Conservation (phyloP, 768 basidiomycete genomes). For the Ramaria sp. region DNA sequence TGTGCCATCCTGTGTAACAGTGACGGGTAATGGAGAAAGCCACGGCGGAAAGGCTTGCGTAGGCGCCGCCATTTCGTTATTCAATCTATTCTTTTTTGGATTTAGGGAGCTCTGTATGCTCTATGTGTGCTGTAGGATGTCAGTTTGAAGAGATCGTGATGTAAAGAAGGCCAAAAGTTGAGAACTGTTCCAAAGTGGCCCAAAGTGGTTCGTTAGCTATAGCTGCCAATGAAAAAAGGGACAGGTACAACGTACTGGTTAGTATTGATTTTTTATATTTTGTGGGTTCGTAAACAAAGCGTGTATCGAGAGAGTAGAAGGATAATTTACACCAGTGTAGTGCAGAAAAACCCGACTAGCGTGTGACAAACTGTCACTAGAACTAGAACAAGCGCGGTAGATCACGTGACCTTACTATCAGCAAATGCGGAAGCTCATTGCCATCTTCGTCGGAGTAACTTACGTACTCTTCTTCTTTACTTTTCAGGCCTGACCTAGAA, state of each 20-base stretch:
- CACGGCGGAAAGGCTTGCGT: conserved; percentile 66
- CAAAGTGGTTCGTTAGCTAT: neutral
- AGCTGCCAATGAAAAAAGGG: too few species aligned
- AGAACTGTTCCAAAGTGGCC: neutral
- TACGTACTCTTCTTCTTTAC: too few species aligned
- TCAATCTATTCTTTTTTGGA: neutral
- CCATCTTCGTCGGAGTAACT: too few species aligned
- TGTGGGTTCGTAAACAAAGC: too few species aligned
- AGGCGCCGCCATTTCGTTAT: conserved; percentile 19
- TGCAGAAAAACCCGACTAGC: neutral
- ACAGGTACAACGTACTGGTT: too few species aligned
- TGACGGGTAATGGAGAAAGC: conserved; percentile 51
- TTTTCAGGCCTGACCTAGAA: too few species aligned
- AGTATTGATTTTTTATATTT: too few species aligned
- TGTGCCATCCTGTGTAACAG: conserved; percentile 28
- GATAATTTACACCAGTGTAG: neutral
- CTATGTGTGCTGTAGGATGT: conserved; percentile 6
- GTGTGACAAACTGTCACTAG: neutral
- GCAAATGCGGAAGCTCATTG: too few species aligned
- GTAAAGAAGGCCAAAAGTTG: neutral
- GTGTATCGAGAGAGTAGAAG: neutral
- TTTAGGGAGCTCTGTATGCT: conserved; percentile 6
- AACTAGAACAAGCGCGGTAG: too few species aligned
- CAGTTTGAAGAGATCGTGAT: conserved; percentile 6
- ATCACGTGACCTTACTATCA: too few species aligned